Base-by-base conservation (phyloP, 495 filamentous ascomycete species). In the Bryoglossum gracile region DNA sequence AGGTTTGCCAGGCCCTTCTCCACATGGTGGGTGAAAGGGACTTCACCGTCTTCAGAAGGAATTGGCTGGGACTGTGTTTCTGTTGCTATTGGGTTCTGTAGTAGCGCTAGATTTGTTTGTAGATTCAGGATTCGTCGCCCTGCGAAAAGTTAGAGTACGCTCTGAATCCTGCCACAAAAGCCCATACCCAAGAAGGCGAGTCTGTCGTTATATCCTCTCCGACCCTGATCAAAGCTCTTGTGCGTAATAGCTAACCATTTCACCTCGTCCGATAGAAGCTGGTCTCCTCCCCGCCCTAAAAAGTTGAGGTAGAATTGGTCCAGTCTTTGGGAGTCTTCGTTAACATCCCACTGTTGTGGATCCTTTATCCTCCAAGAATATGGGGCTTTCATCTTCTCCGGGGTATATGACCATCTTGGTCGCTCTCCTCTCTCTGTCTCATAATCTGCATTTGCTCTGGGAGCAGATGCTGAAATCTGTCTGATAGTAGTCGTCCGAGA, bases 201-300 rank as follows among this genome's bases (percentile, higher is more conserved):
- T 48, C 89, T 80, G 51, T 95, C 90, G 65, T 97, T 99, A 70
- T 86, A 95, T 9, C 89, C 89, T 70, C 89, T 81, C 60, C 88
- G 74, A 40, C 89, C 92, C 57, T 96, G 88, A 68, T 97, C 92
- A 64, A 95, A 97, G 66, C 88, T 95, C 80, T 96, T 96, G 66
- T 99, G 92, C 32, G 92, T 99, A 48, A 99, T 78, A 9, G 91
- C 90, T 55, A 96, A 74, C 92, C 91, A 99, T 68, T 96, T 95
- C 56, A 91, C 72, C 68, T 97, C 89, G 2, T 95, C 89, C 26
- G 81, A 82, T 53, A 97, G 73, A 63, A 90, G 58, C 54, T 75
- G 72, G 47, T 82, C 76, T 55, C 87, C 85, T 46, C 76, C 74
- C 45, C 65, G 65, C 17, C 90, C 87, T 43, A 96, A 68, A 48